A percentile compares a stretch with the other conserved stretches of the same genome.
Conservation (phyloP, 2,329 filamentous ascomycete species). For the Diaporthe australafricana region DNA sequence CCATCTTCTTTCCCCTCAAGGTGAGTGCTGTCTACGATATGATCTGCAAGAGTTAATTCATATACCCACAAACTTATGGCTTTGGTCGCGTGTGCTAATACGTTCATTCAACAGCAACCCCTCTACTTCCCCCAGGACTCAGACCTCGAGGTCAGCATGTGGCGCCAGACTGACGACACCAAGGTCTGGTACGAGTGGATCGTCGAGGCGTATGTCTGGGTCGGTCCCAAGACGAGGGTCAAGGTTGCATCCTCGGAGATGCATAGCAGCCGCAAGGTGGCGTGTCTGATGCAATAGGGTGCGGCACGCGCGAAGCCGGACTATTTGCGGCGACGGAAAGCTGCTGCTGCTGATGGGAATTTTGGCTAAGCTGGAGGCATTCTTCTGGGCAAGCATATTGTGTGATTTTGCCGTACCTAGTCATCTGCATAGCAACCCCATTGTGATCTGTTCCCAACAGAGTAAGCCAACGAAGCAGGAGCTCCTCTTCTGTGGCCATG, state of each 20-base stretch:
- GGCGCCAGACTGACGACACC: constrained; percentile 92
- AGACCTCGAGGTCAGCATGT: constrained; percentile 92
- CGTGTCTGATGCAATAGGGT: constrained; percentile 73
- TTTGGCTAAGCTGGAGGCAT: constrained; percentile 30
- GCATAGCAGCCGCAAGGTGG: constrained; percentile 76
- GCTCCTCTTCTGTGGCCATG: constrained; percentile 3
- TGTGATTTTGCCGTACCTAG: constrained; percentile 33
- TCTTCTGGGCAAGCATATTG: constrained; percentile 27
- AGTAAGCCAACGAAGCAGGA: background rate
- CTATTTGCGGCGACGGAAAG: background rate
- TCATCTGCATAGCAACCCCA: constrained; percentile 12
- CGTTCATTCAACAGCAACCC: constrained; percentile 70
- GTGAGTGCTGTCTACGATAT: constrained; percentile 59
- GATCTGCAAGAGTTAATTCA: background rate
- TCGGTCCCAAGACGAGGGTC: constrained; percentile 69
- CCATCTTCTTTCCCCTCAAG: constrained; percentile 97
- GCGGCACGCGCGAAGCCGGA: constrained; percentile 1
- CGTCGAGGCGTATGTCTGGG: constrained; percentile 83
- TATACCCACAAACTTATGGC: background rate
- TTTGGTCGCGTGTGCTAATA: constrained; percentile 1
- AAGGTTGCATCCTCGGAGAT: constrained; percentile 75
- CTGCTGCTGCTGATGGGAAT: constrained; percentile 24
- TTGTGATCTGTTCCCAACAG: background rate
- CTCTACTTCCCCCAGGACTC: constrained; percentile 86
- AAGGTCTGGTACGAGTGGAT: constrained; percentile 99